These are phyloP conservation scores for Zymoseptoria ardabiliae DNA, from an alignment of 2,329 filamentous ascomycete species.

Conservation along the genomic window DNA sequence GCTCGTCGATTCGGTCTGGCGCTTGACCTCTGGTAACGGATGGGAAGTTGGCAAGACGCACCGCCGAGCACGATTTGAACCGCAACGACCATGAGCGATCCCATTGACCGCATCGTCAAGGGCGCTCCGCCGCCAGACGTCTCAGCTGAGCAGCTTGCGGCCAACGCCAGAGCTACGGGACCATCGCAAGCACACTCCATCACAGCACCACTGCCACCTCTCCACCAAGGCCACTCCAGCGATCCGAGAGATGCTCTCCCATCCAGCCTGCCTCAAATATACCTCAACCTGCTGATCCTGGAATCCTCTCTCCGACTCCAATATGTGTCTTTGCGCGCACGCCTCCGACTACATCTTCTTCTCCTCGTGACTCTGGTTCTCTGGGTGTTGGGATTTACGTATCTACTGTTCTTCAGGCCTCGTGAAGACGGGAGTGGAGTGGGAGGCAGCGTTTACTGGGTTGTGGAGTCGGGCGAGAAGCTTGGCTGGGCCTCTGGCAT, in stretches of 20 bases:
- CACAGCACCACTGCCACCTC: conserved; percentile 30
- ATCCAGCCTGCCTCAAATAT: conserved; percentile 92
- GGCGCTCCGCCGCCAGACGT: conserved; percentile 65
- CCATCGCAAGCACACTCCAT: conserved; percentile 37
- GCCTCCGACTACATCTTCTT: conserved; percentile 86
- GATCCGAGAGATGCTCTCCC: conserved; percentile 76
- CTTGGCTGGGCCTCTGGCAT: conserved; percentile 86
- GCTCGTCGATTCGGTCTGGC: not conserved
- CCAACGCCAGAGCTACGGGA: conserved; percentile 27
- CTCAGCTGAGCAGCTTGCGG: conserved; percentile 34
- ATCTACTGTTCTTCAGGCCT: conserved; percentile 90
- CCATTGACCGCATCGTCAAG: conserved; percentile 82
- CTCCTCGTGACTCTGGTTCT: conserved; percentile 71
- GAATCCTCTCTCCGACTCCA: conserved; percentile 89
- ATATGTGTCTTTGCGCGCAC: conserved; percentile 81
- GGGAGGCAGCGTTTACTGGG: conserved; percentile 93
- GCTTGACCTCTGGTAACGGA: not conserved
- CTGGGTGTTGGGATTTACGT: conserved; percentile 81
- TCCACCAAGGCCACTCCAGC: conserved; percentile 35
- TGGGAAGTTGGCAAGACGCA: conserved; percentile 50
- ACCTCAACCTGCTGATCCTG: conserved; percentile 94
- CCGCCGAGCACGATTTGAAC: conserved; percentile 1
- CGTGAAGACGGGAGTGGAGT: conserved; percentile 87
- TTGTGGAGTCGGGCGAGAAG: conserved; percentile 82
- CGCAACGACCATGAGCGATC: conserved; percentile 15